These are phyloP conservation scores for Phytophthora foliorum DNA, from an alignment of 352 stramenopile genomes.

Conservation along the genomic window DNA sequence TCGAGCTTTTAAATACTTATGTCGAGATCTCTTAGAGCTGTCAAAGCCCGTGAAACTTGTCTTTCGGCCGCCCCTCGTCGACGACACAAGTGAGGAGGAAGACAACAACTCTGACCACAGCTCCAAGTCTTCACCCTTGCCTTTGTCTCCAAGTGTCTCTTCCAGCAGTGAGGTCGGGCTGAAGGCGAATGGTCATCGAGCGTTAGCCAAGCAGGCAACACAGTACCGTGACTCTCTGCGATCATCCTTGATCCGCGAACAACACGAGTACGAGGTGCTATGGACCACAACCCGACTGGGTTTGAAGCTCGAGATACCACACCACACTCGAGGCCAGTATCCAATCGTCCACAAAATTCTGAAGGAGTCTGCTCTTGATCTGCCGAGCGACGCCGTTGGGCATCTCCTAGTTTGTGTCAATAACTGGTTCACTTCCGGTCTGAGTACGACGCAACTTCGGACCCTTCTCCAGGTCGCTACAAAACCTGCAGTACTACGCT, in stretches of 20 bases:
- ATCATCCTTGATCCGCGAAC: constrained; percentile 3
- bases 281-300: constrained; percentile 40
- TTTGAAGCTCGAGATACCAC: constrained; percentile 37
- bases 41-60: constrained; percentile 62
- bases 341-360: constrained; percentile 43
- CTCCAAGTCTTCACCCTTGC: constrained; percentile 7
- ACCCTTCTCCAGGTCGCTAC: constrained; percentile 41
- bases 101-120: constrained; percentile 20
- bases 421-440: constrained; percentile 32
- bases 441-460: constrained; percentile 38
- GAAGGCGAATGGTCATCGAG: constrained; percentile 16
- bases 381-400: constrained; percentile 43
- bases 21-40: constrained; percentile 40
- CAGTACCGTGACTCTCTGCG: constrained; percentile 10
- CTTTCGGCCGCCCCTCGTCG: constrained; percentile 44
- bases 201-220: constrained; percentile 12
- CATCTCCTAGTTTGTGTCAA: constrained; percentile 56
- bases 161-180: constrained; percentile 5
- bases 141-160: not conserved
- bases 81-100: constrained; percentile 23
- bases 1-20: constrained; percentile 43
- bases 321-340: constrained; percentile 19
- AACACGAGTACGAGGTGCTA: constrained; percentile 42
- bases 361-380: constrained; percentile 43
- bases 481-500: constrained; percentile 50